These are phyloP conservation scores for Crucihimalaya himalaica DNA, from an alignment of 345 rosid genomes.

Conservation along the genomic window DNA sequence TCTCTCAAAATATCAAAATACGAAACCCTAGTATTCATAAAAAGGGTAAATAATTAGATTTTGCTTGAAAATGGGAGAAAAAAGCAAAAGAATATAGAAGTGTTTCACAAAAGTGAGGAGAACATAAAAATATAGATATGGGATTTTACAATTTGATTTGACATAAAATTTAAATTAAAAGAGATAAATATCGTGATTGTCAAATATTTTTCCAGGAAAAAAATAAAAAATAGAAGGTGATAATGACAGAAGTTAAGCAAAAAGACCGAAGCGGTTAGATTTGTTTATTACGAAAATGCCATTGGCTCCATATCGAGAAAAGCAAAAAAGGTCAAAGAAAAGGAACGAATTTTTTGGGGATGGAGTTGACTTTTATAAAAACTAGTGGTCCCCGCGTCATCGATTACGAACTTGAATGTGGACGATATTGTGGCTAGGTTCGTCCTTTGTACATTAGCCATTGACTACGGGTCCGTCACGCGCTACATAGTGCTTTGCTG, in stretches of 20 bases:
- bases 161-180: not conserved
- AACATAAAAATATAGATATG: not conserved
- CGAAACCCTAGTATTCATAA: not conserved
- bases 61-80: not conserved
- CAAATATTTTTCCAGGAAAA: not conserved
- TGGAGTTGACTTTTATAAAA: slow-evolving; percentile 17
- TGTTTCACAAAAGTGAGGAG: not conserved
- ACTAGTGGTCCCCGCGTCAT: not conserved
- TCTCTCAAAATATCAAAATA: not conserved
- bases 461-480: slow-evolving; percentile 21
- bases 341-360: not conserved
- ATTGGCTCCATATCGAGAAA: slow-evolving; percentile 20
- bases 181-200: not conserved
- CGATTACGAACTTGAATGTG: slow-evolving; percentile 1
- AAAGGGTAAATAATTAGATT: not conserved
- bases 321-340: slow-evolving; percentile 30
- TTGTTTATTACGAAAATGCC: slow-evolving; percentile 19
- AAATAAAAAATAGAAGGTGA: slow-evolving; percentile 3
- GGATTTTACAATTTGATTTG: not conserved
- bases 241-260: slow-evolving; percentile 25
- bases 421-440: not conserved
- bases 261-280: slow-evolving; percentile 15
- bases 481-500: slow-evolving; percentile 12
- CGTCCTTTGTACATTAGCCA: slow-evolving; percentile 3
- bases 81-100: not conserved